These are phyloP conservation scores for Cladophialophora exuberans DNA, from an alignment of 2,329 filamentous ascomycete species.

Conservation along the genomic window DNA sequence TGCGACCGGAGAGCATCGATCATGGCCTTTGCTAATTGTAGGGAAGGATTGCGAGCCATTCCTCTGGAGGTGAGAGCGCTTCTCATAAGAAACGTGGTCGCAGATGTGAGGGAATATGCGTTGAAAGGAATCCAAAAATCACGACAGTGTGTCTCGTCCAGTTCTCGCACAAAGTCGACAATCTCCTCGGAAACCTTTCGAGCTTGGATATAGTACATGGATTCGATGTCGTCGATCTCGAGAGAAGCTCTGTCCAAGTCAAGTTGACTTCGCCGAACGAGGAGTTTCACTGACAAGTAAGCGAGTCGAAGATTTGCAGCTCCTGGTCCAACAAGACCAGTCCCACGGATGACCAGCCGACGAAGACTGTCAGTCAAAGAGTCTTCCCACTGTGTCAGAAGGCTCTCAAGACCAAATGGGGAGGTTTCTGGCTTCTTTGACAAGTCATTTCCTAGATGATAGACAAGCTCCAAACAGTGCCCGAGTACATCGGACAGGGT, in stretches of 20 bases:
- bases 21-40: slow-evolving; percentile 50
- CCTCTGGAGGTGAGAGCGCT: slow-evolving; percentile 43
- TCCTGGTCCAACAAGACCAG: slow-evolving; percentile 46
- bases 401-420: slow-evolving; percentile 41
- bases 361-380: slow-evolving; percentile 38
- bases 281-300: slow-evolving; percentile 53
- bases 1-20: slow-evolving; percentile 46
- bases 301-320: slow-evolving; percentile 57
- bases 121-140: slow-evolving; percentile 57
- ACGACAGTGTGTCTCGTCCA: slow-evolving; percentile 47
- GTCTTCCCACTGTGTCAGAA: slow-evolving; percentile 51
- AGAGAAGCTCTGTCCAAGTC: slow-evolving; percentile 41
- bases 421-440: slow-evolving; percentile 25
- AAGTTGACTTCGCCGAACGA: slow-evolving; percentile 53
- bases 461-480: slow-evolving; percentile 41
- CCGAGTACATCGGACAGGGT: slow-evolving; percentile 50
- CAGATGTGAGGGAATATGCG: slow-evolving; percentile 54
- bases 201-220: slow-evolving; percentile 33
- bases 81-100: slow-evolving; percentile 55
- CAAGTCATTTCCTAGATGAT: slow-evolving; percentile 39
- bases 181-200: slow-evolving; percentile 55
- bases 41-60: slow-evolving; percentile 41
- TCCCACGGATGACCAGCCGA: slow-evolving; percentile 44
- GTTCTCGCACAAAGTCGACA: slow-evolving; percentile 51
- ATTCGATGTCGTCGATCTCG: slow-evolving; percentile 21